Percentiles rank a stretch among this genome's conserved stretches.
These are phyloP conservation scores for Trichomonascaceae sp. DNA, from an alignment of 1,139 yeast genomes.

Conservation along the genomic window DNA sequence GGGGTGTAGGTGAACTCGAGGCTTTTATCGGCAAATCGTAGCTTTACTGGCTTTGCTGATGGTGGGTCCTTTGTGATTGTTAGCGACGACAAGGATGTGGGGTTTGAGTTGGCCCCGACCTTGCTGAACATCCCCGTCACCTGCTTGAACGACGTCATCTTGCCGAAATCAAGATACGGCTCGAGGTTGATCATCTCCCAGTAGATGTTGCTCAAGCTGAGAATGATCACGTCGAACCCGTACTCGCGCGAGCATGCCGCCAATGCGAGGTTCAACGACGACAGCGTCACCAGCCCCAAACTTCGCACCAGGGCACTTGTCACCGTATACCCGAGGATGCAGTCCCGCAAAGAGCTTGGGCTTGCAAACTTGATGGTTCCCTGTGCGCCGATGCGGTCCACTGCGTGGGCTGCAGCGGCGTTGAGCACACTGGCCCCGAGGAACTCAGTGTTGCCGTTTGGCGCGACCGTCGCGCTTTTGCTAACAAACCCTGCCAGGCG, in stretches of 20 bases:
- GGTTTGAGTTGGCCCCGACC: not conserved
- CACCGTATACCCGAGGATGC: slow-evolving; percentile 8
- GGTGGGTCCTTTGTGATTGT: slow-evolving; percentile 6
- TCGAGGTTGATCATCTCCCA: slow-evolving; percentile 50
- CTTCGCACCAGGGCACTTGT: slow-evolving; percentile 17
- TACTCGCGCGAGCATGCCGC: slow-evolving; percentile 69
- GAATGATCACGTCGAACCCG: slow-evolving; percentile 56
- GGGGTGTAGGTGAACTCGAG: slow-evolving; percentile 51
- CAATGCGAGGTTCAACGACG: slow-evolving; percentile 43
- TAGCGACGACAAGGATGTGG: not conserved
- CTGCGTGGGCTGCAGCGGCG: slow-evolving; percentile 44
- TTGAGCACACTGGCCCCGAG: slow-evolving; percentile 46
- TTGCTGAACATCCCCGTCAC: slow-evolving; percentile 8
- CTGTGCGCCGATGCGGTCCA: slow-evolving; percentile 27
- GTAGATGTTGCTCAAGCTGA: slow-evolving; percentile 53
- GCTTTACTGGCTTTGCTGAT: slow-evolving; percentile 30
- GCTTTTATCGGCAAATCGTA: slow-evolving; percentile 30
- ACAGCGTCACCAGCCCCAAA: slow-evolving; percentile 31
- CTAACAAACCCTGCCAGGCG: slow-evolving; percentile 5
- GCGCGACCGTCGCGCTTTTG: slow-evolving; percentile 4
- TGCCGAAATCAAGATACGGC: slow-evolving; percentile 6
- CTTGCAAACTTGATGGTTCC: slow-evolving; percentile 1
- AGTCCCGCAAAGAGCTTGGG: slow-evolving; percentile 7
- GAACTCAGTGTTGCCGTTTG: slow-evolving; percentile 29
- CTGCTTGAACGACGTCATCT: slow-evolving; percentile 4